Evolutionary conservation across 148 eudicot species (phyloP).

Genomic region (Silene uniflora): DNA sequence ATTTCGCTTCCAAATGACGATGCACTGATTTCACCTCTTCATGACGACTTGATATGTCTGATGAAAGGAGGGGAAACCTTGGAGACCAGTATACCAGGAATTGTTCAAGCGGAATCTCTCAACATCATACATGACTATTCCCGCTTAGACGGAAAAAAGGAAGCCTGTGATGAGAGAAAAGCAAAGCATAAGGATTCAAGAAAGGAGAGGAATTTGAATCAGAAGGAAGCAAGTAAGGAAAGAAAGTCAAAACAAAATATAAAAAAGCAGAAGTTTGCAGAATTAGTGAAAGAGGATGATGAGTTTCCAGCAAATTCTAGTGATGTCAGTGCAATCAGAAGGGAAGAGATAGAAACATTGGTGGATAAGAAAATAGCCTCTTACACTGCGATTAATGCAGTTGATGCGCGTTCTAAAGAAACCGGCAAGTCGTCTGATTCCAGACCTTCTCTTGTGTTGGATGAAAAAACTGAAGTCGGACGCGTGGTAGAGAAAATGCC

Average conservation of each 20-base stretch:
- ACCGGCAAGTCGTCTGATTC: constrained; percentile 17
- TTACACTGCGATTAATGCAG: constrained; percentile 10
- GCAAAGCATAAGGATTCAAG: constrained; percentile 21
- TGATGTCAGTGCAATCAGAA: constrained; percentile 17
- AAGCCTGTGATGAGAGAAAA: constrained; percentile 23
- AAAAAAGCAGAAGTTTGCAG: constrained; percentile 14
- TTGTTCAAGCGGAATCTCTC: constrained; percentile 6
- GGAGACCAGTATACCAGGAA: constrained; percentile 13
- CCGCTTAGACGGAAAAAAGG: constrained; percentile 20
- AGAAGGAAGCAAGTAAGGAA: constrained; percentile 18
- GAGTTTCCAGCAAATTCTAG: constrained; percentile 17
- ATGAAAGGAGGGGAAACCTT: constrained; percentile 15
- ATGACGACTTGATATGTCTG: constrained; percentile 28
- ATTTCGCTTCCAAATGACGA: constrained; percentile 22
- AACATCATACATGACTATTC: constrained; percentile 7
- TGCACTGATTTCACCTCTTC: constrained; percentile 36
- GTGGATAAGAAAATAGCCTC: constrained; percentile 16
- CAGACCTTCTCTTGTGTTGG: constrained; percentile 17
- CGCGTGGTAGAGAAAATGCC: constrained; percentile 11
- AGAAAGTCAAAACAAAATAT: constrained; percentile 16
- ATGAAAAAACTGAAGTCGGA: constrained; percentile 22
- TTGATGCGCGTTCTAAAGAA: constrained; percentile 18
- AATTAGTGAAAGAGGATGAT: constrained; percentile 20
- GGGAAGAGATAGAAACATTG: constrained; percentile 23
- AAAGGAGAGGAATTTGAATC: constrained; percentile 27